Percentiles rank a stretch among this genome's conserved stretches.
Evolutionary conservation across 78 protist species (phyloP).

Genomic region (Emiliania huxleyi): DNA sequence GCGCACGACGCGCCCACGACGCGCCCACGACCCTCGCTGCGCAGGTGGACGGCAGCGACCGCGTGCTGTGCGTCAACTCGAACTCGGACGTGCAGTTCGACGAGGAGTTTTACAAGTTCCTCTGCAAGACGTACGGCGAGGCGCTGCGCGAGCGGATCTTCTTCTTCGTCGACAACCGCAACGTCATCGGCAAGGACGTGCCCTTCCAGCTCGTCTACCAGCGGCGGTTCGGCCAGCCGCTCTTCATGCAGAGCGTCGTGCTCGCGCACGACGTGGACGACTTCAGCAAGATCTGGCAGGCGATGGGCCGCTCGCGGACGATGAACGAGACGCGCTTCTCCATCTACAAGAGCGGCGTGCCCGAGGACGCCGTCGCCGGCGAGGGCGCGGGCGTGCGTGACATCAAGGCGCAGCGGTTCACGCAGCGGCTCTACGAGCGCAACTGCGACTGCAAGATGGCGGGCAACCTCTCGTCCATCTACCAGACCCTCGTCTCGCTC

Average conservation of each 20-base stretch:
- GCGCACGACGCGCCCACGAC: too few relatives aligned
- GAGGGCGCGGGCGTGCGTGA: background rate
- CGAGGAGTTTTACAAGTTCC: slow-evolving; percentile 21
- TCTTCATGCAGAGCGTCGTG: background rate
- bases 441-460: slow-evolving; percentile 31
- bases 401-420: background rate
- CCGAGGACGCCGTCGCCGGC: background rate
- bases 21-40: too few relatives aligned
- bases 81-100: slow-evolving; percentile 28
- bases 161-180: slow-evolving; percentile 28
- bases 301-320: slow-evolving; percentile 33
- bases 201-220: slow-evolving; percentile 27
- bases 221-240: slow-evolving; percentile 9
- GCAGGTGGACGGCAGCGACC: slow-evolving; percentile 18
- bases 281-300: slow-evolving; percentile 30
- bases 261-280: slow-evolving; percentile 32
- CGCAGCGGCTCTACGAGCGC: background rate
- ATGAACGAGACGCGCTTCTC: slow-evolving; percentile 21
- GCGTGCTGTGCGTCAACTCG: slow-evolving; percentile 3
- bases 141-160: slow-evolving; percentile 9
- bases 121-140: slow-evolving; percentile 31
- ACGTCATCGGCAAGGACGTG: slow-evolving; percentile 33
- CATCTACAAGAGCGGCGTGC: slow-evolving; percentile 1
- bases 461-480: slow-evolving; percentile 24
- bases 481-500: slow-evolving; percentile 23